Evolutionary conservation across 73 alveolate genomes (phyloP).

Genomic region (Stentor coeruleus): DNA sequence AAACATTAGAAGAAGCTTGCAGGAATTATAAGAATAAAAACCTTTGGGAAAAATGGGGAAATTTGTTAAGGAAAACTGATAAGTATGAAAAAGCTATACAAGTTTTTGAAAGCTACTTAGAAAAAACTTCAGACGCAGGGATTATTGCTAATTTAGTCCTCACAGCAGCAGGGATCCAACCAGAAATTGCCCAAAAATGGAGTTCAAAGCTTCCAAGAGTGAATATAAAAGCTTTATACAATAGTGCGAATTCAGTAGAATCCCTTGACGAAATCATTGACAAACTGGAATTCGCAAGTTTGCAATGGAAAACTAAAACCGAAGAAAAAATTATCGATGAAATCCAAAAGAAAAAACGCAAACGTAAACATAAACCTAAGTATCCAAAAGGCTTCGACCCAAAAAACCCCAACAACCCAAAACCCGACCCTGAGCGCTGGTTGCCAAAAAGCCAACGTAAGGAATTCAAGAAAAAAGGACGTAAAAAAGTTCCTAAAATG

Average conservation of each 20-base stretch:
- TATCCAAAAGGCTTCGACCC: constrained; percentile 36
- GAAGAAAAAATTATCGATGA: not conserved
- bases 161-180: not conserved
- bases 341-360: not conserved
- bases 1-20: not conserved
- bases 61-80: not conserved
- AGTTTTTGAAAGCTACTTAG: not conserved
- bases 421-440: constrained; percentile 31
- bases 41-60: not conserved
- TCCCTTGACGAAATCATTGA: not conserved
- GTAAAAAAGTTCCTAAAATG: not conserved
- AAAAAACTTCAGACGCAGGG: not conserved
- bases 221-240: not conserved
- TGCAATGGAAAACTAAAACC: not conserved
- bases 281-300: constrained; percentile 4
- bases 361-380: constrained; percentile 20
- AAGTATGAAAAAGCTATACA: not conserved
- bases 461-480: constrained; percentile 6
- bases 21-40: not conserved
- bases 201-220: not conserved
- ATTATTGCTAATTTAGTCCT: not conserved
- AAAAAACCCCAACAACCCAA: constrained; percentile 26
- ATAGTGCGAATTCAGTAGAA: not conserved
- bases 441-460: constrained; percentile 22
- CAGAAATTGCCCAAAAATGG: not conserved